phyloP scores from a whole-genome alignment of 257 asterid species.

The Anisodus acutangulus region DNA sequence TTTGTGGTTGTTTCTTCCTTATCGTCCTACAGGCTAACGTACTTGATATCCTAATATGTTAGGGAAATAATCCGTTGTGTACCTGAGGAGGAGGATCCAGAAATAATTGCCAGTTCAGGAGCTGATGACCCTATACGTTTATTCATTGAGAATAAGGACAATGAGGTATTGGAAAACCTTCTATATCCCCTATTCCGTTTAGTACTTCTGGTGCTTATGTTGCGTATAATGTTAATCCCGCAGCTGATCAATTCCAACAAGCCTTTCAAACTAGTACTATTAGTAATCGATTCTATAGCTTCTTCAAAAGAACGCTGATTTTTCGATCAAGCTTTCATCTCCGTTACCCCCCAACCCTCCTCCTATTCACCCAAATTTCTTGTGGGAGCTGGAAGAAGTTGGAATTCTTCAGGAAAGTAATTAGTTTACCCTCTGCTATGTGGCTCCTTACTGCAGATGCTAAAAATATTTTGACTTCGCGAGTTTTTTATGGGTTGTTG shows the following conservation, averaged over 20 bases:
- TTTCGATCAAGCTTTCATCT: not conserved
- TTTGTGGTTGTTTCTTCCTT: not conserved
- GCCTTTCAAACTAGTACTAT: not conserved
- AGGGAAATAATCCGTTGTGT: constrained; percentile 47
- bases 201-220: not conserved
- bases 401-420: not conserved
- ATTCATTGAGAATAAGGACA: constrained; percentile 65
- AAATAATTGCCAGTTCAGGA: constrained; percentile 75
- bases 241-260: not conserved
- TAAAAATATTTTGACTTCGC: not conserved
- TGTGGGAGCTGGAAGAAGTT: not conserved
- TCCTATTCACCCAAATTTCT: not conserved
- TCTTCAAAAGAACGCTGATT: not conserved
- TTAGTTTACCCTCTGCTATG: not conserved
- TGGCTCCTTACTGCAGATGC: not conserved
- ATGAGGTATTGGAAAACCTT: constrained; percentile 52
- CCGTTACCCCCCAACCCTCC: not conserved
- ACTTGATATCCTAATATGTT: constrained; percentile 34
- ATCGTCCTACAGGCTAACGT: constrained; percentile 3
- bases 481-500: not conserved
- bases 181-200: not conserved
- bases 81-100: constrained; percentile 2
- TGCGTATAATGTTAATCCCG: not conserved
- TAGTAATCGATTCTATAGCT: not conserved
- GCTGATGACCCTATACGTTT: constrained; percentile 90